Percentiles rank a stretch among this genome's conserved stretches.
These are phyloP conservation scores for Larix sibirica DNA, from an alignment of 83 land plant species.

Conservation along the genomic window DNA sequence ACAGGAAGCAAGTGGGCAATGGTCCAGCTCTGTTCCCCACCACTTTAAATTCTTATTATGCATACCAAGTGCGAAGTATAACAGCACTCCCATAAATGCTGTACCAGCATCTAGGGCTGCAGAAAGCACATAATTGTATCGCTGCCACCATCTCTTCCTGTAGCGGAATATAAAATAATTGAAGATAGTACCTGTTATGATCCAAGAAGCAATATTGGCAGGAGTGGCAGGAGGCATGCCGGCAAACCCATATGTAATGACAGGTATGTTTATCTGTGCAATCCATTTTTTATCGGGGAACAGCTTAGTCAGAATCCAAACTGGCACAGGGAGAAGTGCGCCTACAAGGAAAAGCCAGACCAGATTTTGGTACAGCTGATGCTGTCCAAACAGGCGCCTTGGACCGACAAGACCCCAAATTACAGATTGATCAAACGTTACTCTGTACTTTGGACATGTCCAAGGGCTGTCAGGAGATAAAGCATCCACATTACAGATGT, in stretches of 20 bases:
- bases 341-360: slow-evolving; percentile 58
- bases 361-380: slow-evolving; percentile 39
- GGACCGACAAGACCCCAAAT: slow-evolving; percentile 61
- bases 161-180: slow-evolving; percentile 58
- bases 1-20: slow-evolving; percentile 54
- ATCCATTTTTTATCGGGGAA: slow-evolving; percentile 50
- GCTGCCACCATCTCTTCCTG: slow-evolving; percentile 64
- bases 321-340: slow-evolving; percentile 20
- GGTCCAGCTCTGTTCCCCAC: slow-evolving; percentile 70
- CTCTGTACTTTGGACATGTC: slow-evolving; percentile 49
- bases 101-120: slow-evolving; percentile 72
- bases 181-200: slow-evolving; percentile 57
- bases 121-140: slow-evolving; percentile 71
- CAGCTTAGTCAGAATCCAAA: slow-evolving; percentile 57
- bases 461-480: slow-evolving; percentile 35
- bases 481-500: slow-evolving; percentile 42
- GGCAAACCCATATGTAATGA: slow-evolving; percentile 65
- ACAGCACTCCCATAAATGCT: slow-evolving; percentile 67
- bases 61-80: slow-evolving; percentile 49
- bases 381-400: slow-evolving; percentile 34
- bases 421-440: slow-evolving; percentile 50
- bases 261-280: slow-evolving; percentile 60
- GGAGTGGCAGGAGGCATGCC: slow-evolving; percentile 71
- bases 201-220: slow-evolving; percentile 59
- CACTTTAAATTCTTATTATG: slow-evolving; percentile 27